These are phyloP conservation scores for Penicillium verhagenii DNA, from an alignment of 495 filamentous ascomycete genomes.

Conservation along the genomic window DNA sequence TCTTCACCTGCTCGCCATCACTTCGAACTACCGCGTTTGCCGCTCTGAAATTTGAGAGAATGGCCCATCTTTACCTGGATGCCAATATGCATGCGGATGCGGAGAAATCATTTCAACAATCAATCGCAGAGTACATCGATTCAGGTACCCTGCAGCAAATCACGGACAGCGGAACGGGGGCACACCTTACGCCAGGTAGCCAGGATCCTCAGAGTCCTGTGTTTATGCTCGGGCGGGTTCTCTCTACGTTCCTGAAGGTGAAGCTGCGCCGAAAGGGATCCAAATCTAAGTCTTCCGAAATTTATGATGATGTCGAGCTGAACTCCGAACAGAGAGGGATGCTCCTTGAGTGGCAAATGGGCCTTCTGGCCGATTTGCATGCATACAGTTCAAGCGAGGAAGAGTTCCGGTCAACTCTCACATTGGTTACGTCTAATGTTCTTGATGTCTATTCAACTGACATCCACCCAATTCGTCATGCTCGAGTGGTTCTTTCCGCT, in stretches of 20 bases:
- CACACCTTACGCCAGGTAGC: slow-evolving; percentile 20
- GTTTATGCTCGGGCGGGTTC: slow-evolving; percentile 47
- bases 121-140: slow-evolving; percentile 48
- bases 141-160: slow-evolving; percentile 39
- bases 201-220: slow-evolving; percentile 38
- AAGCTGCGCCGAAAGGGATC: slow-evolving; percentile 35
- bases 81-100: slow-evolving; percentile 35
- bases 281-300: slow-evolving; percentile 18
- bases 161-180: slow-evolving; percentile 25
- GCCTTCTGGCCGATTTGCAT: slow-evolving; percentile 35
- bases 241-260: slow-evolving; percentile 47
- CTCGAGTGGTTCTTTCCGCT: slow-evolving; percentile 43
- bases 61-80: slow-evolving; percentile 46
- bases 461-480: slow-evolving; percentile 44
- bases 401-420: slow-evolving; percentile 30
- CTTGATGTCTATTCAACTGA: slow-evolving; percentile 41
- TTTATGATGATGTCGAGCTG: slow-evolving; percentile 46
- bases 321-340: slow-evolving; percentile 37
- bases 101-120: slow-evolving; percentile 39
- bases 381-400: slow-evolving; percentile 27
- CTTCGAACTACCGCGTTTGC: slow-evolving; percentile 50
- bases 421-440: slow-evolving; percentile 33
- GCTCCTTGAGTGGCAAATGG: slow-evolving; percentile 58
- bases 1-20: slow-evolving; percentile 35
- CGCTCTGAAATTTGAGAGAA: slow-evolving; percentile 54